Evolutionary conservation across 371 early-diverging fungal species (phyloP).

Genomic region (Mucor piriformis): DNA sequence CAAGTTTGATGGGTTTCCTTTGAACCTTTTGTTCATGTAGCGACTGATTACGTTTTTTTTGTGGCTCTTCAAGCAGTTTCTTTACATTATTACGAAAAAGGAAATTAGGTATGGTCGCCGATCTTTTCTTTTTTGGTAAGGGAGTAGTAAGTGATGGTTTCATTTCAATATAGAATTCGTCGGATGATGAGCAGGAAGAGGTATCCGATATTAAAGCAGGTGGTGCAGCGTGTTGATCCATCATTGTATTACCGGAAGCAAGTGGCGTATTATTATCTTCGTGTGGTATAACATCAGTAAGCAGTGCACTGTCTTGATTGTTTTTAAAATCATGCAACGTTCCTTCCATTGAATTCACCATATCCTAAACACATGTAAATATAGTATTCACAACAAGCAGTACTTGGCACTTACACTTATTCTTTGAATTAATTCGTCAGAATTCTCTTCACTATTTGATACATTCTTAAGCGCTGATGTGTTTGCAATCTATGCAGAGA

Average conservation of each 20-base stretch:
- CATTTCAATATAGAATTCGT: slow-evolving; percentile 3
- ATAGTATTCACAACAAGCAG: slow-evolving; percentile 1
- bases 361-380: slow-evolving; percentile 12
- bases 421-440: slow-evolving; percentile 21
- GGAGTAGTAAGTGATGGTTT: not conserved
- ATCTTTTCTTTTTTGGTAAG: slow-evolving; percentile 2
- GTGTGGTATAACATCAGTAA: not conserved
- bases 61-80: not conserved
- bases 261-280: no score
- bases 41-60: not conserved
- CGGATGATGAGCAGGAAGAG: slow-evolving; percentile 8
- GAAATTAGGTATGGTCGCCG: slow-evolving; percentile 3
- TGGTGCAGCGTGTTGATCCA: not conserved
- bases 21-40: slow-evolving; percentile 4
- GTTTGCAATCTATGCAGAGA: slow-evolving; percentile 16
- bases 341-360: slow-evolving; percentile 27
- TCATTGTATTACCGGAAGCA: no score
- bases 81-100: slow-evolving; percentile 2
- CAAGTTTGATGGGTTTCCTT: not conserved
- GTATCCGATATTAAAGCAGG: slow-evolving; percentile 10
- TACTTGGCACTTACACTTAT: slow-evolving; percentile 20
- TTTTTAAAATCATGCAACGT: slow-evolving; percentile 14
- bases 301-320: not conserved
- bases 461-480: slow-evolving; percentile 3
- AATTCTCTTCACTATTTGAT: slow-evolving; percentile 6